These are phyloP conservation scores for Jackrogersella minutella DNA, from an alignment of 495 filamentous ascomycete species.

Conservation along the genomic window DNA sequence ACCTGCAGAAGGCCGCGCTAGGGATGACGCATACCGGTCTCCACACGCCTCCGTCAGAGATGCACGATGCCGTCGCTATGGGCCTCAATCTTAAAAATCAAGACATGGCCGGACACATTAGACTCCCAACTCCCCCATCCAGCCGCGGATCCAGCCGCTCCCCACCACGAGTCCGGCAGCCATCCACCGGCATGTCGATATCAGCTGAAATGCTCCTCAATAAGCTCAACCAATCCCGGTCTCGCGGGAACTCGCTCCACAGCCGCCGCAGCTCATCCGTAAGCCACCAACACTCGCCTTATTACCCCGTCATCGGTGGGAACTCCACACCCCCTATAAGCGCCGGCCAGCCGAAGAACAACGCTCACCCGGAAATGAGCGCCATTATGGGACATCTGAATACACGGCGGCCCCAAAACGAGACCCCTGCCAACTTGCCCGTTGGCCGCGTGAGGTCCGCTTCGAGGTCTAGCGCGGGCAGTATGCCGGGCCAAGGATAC, in stretches of 20 bases:
- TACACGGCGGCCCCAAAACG: constrained; percentile 12
- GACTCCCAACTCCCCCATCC: constrained; percentile 47
- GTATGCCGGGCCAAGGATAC: constrained; percentile 14
- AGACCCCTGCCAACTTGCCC: background rate
- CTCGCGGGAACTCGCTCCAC: constrained; percentile 14
- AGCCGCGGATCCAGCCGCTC: constrained; percentile 41
- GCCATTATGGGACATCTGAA: constrained; percentile 24
- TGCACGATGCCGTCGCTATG: constrained; percentile 4
- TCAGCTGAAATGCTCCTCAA: constrained; percentile 36
- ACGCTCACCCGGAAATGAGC: constrained; percentile 14
- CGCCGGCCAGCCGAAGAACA: constrained; percentile 2
- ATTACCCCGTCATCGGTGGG: constrained; percentile 35
- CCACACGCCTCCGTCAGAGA: constrained; percentile 39
- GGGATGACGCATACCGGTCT: constrained; percentile 18
- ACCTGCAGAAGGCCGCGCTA: constrained; percentile 36
- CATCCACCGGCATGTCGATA: constrained; percentile 23
- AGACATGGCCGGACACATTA: constrained; percentile 1
- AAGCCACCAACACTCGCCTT: constrained; percentile 6
- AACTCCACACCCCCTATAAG: constrained; percentile 18
- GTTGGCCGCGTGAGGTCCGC: constrained; percentile 7
- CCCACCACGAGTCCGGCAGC: constrained; percentile 18
- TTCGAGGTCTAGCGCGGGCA: constrained; percentile 27
- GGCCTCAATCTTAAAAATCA: constrained; percentile 23
- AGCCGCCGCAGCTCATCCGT: constrained; percentile 14
- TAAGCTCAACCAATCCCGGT: constrained; percentile 36